These are phyloP conservation scores for Kuraishia floccosa DNA, from an alignment of 805 yeast species.

Conservation along the genomic window DNA sequence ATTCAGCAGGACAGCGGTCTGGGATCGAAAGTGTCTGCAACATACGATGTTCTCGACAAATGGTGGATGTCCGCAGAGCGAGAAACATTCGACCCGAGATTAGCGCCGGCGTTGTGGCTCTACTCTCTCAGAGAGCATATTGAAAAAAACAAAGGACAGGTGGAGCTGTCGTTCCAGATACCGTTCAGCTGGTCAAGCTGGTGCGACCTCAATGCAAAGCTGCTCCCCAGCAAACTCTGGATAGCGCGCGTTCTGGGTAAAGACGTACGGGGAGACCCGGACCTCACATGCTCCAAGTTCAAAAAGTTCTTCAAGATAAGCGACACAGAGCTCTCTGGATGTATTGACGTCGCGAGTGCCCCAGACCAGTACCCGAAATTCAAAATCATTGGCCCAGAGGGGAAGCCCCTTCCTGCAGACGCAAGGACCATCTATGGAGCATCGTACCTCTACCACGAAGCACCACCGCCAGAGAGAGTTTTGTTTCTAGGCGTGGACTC, in stretches of 20 bases:
- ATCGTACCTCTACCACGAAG: conserved; percentile 17
- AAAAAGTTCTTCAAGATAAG: conserved; percentile 5
- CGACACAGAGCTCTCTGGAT: conserved; percentile 1
- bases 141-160: conserved; percentile 6
- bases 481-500: conserved; percentile 19
- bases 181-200: conserved; percentile 23
- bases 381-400: conserved; percentile 12
- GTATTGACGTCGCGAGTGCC: conserved; percentile 3
- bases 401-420: conserved; percentile 13
- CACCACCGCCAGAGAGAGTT: conserved; percentile 20
- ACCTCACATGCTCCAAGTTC: conserved; percentile 9
- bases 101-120: conserved; percentile 18
- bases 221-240: conserved; percentile 6
- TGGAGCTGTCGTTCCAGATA: conserved; percentile 12
- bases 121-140: conserved; percentile 8
- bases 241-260: conserved; percentile 3
- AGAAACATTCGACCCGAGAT: conserved; percentile 17
- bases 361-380: conserved; percentile 8
- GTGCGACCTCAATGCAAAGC: conserved; percentile 13
- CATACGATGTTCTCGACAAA: background rate
- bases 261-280: background rate
- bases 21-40: background rate
- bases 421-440: conserved; percentile 22
- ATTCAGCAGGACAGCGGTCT: background rate
- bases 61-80: background rate